These are phyloP conservation scores for Suillus lakei DNA, from an alignment of 768 basidiomycete genomes.

Conservation along the genomic window DNA sequence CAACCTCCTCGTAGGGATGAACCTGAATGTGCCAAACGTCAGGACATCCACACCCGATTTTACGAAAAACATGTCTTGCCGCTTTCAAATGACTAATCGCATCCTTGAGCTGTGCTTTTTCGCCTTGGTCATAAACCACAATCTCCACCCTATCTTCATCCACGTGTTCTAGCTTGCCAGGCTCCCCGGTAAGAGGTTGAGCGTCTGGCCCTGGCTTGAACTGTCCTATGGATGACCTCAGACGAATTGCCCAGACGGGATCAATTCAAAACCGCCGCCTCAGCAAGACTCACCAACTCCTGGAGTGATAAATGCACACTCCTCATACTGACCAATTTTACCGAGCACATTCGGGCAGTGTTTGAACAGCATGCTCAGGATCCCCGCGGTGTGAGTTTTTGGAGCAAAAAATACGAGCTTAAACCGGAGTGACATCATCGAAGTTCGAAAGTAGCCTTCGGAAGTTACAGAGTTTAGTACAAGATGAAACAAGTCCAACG, in stretches of 20 bases:
- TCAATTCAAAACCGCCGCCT: constrained; percentile 1
- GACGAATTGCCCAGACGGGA: neutral
- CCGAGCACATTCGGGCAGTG: constrained; percentile 49
- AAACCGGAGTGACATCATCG: constrained; percentile 33
- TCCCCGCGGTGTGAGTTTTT: constrained; percentile 40
- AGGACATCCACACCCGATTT: constrained; percentile 4
- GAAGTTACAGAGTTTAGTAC: neutral
- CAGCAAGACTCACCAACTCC: constrained; percentile 49
- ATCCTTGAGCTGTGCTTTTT: constrained; percentile 39
- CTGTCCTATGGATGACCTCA: constrained; percentile 40
- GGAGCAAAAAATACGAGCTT: constrained; percentile 62
- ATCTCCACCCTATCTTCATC: constrained; percentile 61
- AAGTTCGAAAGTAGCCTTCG: constrained; percentile 23
- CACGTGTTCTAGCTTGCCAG: constrained; percentile 49
- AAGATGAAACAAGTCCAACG: neutral
- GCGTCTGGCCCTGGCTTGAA: constrained; percentile 47
- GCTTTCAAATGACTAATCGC: constrained; percentile 51
- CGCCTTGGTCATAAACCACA: constrained; percentile 45
- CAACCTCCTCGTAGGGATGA: constrained; percentile 63
- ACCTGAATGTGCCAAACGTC: constrained; percentile 34
- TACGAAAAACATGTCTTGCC: constrained; percentile 35
- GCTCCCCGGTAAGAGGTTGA: constrained; percentile 49
- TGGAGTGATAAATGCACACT: constrained; percentile 58
- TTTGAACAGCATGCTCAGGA: constrained; percentile 52
- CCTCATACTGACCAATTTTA: constrained; percentile 56